Evolutionary conservation across 140 eudicot species (phyloP).

Genomic region (Flaveria floridana): DNA sequence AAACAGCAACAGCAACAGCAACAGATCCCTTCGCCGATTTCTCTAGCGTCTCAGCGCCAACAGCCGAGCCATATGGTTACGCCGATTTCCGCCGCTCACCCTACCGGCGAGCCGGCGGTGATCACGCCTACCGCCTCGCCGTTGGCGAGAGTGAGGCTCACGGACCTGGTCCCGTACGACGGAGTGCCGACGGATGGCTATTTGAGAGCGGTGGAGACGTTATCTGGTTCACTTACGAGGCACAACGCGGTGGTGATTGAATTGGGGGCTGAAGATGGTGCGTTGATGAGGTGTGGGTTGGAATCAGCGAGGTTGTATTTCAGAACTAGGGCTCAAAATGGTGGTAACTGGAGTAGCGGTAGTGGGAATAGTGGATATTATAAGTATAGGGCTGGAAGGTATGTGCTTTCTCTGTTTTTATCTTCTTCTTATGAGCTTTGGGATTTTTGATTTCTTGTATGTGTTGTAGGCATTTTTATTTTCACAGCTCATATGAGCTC

Average conservation of each 20-base stretch:
- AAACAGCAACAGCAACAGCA: conserved; percentile 24
- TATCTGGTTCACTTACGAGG: conserved; percentile 68
- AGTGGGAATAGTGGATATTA: conserved; percentile 56
- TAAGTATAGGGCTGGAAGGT: conserved; percentile 88
- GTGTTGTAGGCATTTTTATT: no score
- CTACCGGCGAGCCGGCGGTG: conserved; percentile 37
- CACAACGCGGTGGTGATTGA: conserved; percentile 81
- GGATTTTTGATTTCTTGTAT: no score
- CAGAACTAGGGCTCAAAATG: conserved; percentile 46
- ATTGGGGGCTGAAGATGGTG: conserved; percentile 61
- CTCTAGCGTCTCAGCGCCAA: conserved; percentile 34
- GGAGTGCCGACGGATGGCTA: conserved; percentile 60
- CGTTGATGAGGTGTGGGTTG: conserved; percentile 78
- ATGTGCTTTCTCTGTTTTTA: conserved; percentile 9
- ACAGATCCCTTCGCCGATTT: conserved; percentile 36
- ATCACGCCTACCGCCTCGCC: conserved; percentile 30
- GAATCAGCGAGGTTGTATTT: conserved; percentile 70
- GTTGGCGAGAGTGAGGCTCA: conserved; percentile 49
- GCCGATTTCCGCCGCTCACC: conserved; percentile 35
- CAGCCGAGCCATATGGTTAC: conserved; percentile 32
- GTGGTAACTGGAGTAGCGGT: conserved; percentile 31
- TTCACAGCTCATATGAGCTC: not conserved
- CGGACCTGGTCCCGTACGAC: conserved; percentile 69
- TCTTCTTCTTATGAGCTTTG: not conserved
- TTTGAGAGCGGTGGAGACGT: conserved; percentile 68